A percentile compares a stretch with the other conserved stretches of the same genome.
These are phyloP conservation scores for Cyclostephanos invisitatus DNA, from an alignment of 108 stramenopile species.

Conservation along the genomic window DNA sequence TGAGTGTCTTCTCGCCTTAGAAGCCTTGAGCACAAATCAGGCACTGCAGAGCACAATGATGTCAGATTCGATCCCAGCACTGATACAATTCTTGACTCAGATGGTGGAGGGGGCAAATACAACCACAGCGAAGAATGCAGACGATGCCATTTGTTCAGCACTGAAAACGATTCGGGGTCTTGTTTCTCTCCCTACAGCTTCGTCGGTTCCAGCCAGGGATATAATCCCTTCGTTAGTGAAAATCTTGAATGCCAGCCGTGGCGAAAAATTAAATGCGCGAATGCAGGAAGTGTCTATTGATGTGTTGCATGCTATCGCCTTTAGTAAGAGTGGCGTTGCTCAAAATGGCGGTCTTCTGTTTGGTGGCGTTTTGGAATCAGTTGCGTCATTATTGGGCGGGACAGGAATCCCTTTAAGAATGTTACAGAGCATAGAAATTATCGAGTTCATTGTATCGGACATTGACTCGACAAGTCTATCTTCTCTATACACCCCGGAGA, in stretches of 20 bases:
- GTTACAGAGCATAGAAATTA: constrained; percentile 56
- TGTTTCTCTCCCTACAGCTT: constrained; percentile 67
- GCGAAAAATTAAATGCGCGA: background rate
- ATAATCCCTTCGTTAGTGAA: constrained; percentile 45
- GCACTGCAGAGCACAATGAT: constrained; percentile 68
- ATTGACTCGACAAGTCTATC: constrained; percentile 30
- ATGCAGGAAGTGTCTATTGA: constrained; percentile 51
- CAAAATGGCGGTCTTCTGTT: background rate
- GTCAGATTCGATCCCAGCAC: constrained; percentile 62
- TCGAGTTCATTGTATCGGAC: constrained; percentile 50
- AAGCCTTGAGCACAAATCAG: constrained; percentile 71
- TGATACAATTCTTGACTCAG: constrained; percentile 54
- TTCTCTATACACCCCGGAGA: constrained; percentile 4
- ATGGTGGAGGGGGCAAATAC: background rate
- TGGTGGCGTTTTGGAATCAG: constrained; percentile 15
- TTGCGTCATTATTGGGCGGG: constrained; percentile 17
- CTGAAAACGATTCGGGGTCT: constrained; percentile 62
- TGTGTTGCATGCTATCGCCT: constrained; percentile 53
- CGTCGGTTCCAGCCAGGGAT: constrained; percentile 58
- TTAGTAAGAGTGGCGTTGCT: background rate
- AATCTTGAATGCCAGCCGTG: constrained; percentile 7
- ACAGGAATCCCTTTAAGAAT: background rate
- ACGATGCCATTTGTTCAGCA: constrained; percentile 52
- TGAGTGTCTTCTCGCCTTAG: constrained; percentile 69
- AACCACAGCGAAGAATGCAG: constrained; percentile 2